Conservation (phyloP, 2,329 filamentous ascomycete species). For the Arthroderma sp. region DNA sequence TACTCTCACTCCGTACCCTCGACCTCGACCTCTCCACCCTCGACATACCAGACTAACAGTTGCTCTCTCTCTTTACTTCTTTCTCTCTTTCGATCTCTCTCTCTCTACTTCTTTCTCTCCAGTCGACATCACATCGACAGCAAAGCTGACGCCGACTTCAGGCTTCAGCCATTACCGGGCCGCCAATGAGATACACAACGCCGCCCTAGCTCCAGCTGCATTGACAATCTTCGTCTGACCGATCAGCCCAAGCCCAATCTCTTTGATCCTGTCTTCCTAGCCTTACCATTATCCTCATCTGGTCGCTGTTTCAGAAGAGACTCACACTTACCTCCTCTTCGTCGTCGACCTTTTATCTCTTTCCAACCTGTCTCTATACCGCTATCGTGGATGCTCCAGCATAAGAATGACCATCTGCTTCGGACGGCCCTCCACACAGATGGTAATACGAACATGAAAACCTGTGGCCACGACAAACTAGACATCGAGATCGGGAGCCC, state of each 20-base stretch:
- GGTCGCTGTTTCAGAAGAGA: background rate
- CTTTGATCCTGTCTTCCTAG: background rate
- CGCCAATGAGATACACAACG: slow-evolving; percentile 1
- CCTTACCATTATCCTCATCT: slow-evolving; percentile 4
- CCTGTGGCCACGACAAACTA: background rate
- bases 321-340: no score
- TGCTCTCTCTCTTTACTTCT: slow-evolving; percentile 8
- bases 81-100: slow-evolving; percentile 8
- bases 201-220: background rate
- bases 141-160: background rate
- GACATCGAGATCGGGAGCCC: background rate
- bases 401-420: slow-evolving; percentile 9
- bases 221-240: slow-evolving; percentile 1
- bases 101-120: background rate
- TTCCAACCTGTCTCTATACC: slow-evolving; percentile 2
- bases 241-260: slow-evolving; percentile 2
- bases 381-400: slow-evolving; percentile 8
- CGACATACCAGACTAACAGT: no score
- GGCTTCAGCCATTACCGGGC: background rate
- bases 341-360: slow-evolving; percentile 11
- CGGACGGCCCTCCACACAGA: background rate
- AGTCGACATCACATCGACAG: background rate
- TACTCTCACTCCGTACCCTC: background rate
- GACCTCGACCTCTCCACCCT: no score
- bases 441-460: slow-evolving; percentile 7